Base-by-base conservation (phyloP, 768 basidiomycete species). In the Kwoniella dendrophila region DNA sequence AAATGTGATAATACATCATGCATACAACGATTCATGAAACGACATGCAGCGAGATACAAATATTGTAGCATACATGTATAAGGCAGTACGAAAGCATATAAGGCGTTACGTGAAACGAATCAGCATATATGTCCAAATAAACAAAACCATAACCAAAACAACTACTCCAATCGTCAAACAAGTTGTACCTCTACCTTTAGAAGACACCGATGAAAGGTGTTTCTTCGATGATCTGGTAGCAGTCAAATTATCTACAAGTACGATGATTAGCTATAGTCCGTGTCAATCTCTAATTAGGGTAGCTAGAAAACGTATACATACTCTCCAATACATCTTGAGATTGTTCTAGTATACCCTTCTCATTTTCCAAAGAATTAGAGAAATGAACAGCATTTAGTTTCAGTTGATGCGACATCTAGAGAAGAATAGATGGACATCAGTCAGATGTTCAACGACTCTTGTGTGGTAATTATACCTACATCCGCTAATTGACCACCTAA, bases 361-460 rank as follows among this genome's bases (percentile, higher is more conserved):
- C 94, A 57, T 87, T 87, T 41, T 81, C 86, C 1, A 98, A 81
- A 11, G 86, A 82, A 3, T 83, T 82, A 4, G 88, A 84, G 74
- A 97, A 94, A 69, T 91, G 86, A 0, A 87, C 75, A 0, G 92
- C 87, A 67, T 95, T 95, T 24, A 85, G 83, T 70, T 89, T 90
- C 51, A 98, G 85, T 74, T 92, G 91, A 10, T 86, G 82, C 0
- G 92, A 91, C 94, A 98, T 97, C 58, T 85, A 78, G 10, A 3
- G 6, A 18, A 8, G 4, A 40, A 26, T 4, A 33, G 18, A n/a
- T 27, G 4, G 53, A 24, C 20, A 52, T 52, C 0, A 33, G 34
- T 18, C 3, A 26, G 3, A 36, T 34, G 12, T 33, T 2, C 33
- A 2, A 20, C 2, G 4, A 49, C 4, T 16, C 22, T 52, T 18